Evolutionary conservation across 116 monocot species (phyloP).

Genomic region (Trichopus zeylanicus): DNA sequence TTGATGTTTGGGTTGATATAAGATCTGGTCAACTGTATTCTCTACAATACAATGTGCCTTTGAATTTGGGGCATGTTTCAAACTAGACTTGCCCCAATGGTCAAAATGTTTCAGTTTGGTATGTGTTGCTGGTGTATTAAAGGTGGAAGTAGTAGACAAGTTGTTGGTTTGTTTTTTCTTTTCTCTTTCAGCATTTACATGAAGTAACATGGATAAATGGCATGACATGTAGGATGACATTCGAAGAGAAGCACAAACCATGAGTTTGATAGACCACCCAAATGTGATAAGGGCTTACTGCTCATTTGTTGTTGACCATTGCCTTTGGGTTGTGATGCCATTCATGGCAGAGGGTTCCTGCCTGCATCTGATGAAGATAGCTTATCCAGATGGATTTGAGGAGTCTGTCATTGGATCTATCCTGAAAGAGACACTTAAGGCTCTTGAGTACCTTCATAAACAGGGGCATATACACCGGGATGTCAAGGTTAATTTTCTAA

Average conservation of each 20-base stretch:
- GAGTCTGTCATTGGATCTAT: slow-evolving; percentile 29
- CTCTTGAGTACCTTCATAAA: slow-evolving; percentile 32
- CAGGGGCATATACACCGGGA: slow-evolving; percentile 41
- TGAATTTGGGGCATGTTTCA: not conserved
- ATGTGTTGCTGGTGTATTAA: not conserved
- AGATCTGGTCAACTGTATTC: not conserved
- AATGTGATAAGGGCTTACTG: slow-evolving; percentile 38
- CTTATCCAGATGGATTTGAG: slow-evolving; percentile 26
- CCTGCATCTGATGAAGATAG: slow-evolving; percentile 33
- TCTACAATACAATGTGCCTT: not conserved
- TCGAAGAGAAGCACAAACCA: slow-evolving; percentile 35
- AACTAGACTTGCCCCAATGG: too few species aligned
- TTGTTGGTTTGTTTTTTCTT: not conserved
- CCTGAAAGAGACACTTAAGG: slow-evolving; percentile 22
- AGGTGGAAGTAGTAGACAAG: not conserved
- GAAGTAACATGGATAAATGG: not conserved
- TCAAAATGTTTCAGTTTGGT: too few species aligned
- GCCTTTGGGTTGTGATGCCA: slow-evolving; percentile 40
- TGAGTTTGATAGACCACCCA: slow-evolving; percentile 41
- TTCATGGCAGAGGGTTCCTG: slow-evolving; percentile 41
- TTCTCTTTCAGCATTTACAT: not conserved
- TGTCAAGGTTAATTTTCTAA: slow-evolving; percentile 20
- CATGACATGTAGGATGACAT: slow-evolving; percentile 20
- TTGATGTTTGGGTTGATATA: not conserved
- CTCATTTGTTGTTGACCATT: slow-evolving; percentile 23